phyloP scores from a whole-genome alignment of 1,139 yeast genomes.

The Ogataea hybrid region DNA sequence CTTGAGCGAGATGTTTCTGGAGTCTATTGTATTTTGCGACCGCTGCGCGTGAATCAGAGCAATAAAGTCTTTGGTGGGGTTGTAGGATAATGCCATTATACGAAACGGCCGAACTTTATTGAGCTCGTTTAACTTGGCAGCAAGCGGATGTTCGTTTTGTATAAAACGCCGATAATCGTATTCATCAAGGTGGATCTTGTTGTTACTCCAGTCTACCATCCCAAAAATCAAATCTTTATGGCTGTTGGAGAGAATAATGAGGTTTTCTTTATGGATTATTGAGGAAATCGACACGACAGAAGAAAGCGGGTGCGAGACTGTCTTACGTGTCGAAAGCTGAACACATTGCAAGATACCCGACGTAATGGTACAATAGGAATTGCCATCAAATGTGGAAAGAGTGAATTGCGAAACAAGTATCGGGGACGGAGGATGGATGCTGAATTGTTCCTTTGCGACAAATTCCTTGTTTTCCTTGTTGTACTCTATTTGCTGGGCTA shows the following conservation, averaged over 20 bases:
- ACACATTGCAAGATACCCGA: conserved; percentile 7
- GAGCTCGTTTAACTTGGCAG: conserved; percentile 21
- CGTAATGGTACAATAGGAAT: conserved; percentile 3
- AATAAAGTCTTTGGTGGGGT: conserved; percentile 19
- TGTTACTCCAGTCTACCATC: conserved; percentile 7
- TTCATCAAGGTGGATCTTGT: neutral
- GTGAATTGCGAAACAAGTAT: conserved; percentile 12
- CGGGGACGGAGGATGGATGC: conserved; percentile 7
- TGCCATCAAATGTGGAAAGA: conserved; percentile 5
- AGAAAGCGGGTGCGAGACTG: conserved; percentile 1
- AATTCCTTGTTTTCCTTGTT: conserved; percentile 6
- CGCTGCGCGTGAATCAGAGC: conserved; percentile 21
- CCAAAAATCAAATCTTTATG: conserved; percentile 16
- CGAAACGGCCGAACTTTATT: conserved; percentile 16
- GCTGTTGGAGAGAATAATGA: conserved; percentile 19
- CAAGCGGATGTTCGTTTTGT: conserved; percentile 18
- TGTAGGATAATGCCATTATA: conserved; percentile 17
- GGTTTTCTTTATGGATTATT: conserved; percentile 13
- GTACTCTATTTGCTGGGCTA: conserved; percentile 17
- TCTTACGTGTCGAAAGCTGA: conserved; percentile 2
- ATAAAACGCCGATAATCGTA: conserved; percentile 22
- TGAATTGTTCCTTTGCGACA: conserved; percentile 2
- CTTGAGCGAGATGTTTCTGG: conserved; percentile 15
- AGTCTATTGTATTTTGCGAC: conserved; percentile 20
- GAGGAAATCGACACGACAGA: conserved; percentile 20